Evolutionary conservation across 73 alveolate species (phyloP), one percentile per base, ranked within the genome.

Genomic region (Paramecium sexaurelia): DNA sequence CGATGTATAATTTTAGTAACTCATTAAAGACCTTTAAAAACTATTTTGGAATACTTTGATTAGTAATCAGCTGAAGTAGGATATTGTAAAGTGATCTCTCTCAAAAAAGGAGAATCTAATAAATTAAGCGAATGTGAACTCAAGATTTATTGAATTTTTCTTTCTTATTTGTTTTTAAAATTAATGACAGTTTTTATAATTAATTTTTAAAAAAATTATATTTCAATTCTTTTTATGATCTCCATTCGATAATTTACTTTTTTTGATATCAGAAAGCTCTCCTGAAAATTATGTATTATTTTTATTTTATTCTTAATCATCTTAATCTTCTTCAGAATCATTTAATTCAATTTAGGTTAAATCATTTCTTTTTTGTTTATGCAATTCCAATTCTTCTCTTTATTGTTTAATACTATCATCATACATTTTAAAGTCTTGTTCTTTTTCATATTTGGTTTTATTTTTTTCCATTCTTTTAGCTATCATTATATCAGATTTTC

Each of bases 11-110:
- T 78, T 40, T 39, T 78, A 39, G 90, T 78, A 11, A 78, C 90
- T 19, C 90, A 78, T 40, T 13, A 78, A 15, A 78, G 90, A 78
- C 75, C 90, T 17, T 43, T 78, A 43, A 78, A 78, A 78, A 17
- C 90, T 5, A 78, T 78, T 24, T 24, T 78, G 6, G 90, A 78
- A 20, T 78, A 13, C 6, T 43, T 78, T 41, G 39, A 45, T 40
- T 24, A 39, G 55, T 1, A 5, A 15, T 20, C 90, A 19, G 7
- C 8, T 0, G 90, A 78, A 7, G 71, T 78, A 10, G 90, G 75
- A 3, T 78, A 78, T 24, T 78, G 90, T 45, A 19, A 78, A 15
- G 55, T 78, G 19, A 8, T 78, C 10, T 32, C 71, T 0, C n/a
- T 78, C 11, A 78, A 40, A 26, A 41, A 78, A 43, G 32, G 27